Evolutionary conservation across 345 rosid species (phyloP), one percentile per base, ranked within the genome.

Genomic region (Tarenaya hassleriana): DNA sequence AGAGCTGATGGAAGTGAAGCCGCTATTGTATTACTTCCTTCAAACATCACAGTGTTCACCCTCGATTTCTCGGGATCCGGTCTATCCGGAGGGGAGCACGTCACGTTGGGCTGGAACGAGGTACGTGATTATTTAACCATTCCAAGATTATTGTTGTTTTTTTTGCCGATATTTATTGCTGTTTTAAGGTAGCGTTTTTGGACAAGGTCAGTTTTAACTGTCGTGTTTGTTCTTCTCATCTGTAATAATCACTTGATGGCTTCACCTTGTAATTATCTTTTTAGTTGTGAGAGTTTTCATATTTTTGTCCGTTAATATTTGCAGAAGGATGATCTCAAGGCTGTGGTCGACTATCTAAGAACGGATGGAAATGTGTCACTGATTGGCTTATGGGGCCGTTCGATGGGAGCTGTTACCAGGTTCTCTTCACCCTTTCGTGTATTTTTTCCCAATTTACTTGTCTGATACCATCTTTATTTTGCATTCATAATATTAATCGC

Each of bases 361-460:
- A 78, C 79, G 47, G 94, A 90, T 75, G 95, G 84, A 75, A 83
- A 81, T 65, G 77, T 86, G 61, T 83, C 97, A 62, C 65, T 90
- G 78, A 86, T 90, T 63, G 94, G 86, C 45, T 74, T 90, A 60
- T 90, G 97, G 95, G 97, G 97, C 42, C 94, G 90, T 41, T 86
- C 97, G 61, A 86, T 90, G 97, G 97, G 95, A 46, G 86, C 97
- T 47, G 95, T 83, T 50, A 81, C 97, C 47, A 86, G 95, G 97
- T 86, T 55, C 15, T 59, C 32, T 57, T 35, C 64, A 24, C 52
- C 33, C 44, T 54, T 55, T 68, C 32, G 15, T 12, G n/a, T n/a
- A n/a, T n/a, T n/a, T n/a, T n/a, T 27, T 52, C 4, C 27, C 13
- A 27, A 9, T 34, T 13, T 33, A 24, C 8, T 63, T 29, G 13